Base-by-base conservation (phyloP, 2,329 filamentous ascomycete genomes). In the Apiospora aurea region DNA sequence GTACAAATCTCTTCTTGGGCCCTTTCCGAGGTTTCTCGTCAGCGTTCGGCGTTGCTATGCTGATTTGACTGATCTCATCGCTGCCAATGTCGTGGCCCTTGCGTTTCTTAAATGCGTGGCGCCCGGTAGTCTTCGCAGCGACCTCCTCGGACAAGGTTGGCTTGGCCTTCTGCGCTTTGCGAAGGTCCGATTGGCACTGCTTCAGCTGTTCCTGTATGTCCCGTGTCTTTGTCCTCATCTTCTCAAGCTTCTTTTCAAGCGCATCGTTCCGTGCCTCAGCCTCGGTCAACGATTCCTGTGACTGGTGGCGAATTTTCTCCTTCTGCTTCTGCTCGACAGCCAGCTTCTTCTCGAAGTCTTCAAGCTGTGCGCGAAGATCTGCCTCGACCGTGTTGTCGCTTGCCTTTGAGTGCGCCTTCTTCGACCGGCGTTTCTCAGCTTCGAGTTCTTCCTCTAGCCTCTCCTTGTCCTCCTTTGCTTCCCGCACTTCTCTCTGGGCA, bases 151-250 rank as follows among this genome's bases (percentile, higher is more conserved):
- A 74, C 67, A 24, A 70, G 61, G 73, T 70, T 87, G 81, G 73
- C 86, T 86, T 53, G 80, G 82, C 70, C 46, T 80, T 78, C 64
- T 82, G 79, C 1, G 80, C 81, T 68, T 82, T 80, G 29, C 81
- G 81, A 16, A 88, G 80, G 72, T 87, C 85, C 2, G 81, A 79
- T n/a, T 83, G 83, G 29, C 83, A 81, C 78, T 92, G 88, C 79
- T 94, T 94, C 38, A 96, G 87, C 78, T 94, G 91, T 44, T 92
- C 90, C 73, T 94, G 94, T 0, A 90, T 88, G 13, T 89, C 86
- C 70, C 89, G 90, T 26, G 96, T 83, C 80, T 95, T 95, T 71
- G 87, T 87, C 77, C 91, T 90, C 78, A 94, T 87, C 26, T 89
- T 89, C 70, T 90, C 90, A 21, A 96, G 82, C 74, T 92, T 93